Evolutionary conservation across 805 yeast genomes (phyloP), one percentile per base, ranked within the genome.

Genomic region (Metschnikowia reukaufii): DNA sequence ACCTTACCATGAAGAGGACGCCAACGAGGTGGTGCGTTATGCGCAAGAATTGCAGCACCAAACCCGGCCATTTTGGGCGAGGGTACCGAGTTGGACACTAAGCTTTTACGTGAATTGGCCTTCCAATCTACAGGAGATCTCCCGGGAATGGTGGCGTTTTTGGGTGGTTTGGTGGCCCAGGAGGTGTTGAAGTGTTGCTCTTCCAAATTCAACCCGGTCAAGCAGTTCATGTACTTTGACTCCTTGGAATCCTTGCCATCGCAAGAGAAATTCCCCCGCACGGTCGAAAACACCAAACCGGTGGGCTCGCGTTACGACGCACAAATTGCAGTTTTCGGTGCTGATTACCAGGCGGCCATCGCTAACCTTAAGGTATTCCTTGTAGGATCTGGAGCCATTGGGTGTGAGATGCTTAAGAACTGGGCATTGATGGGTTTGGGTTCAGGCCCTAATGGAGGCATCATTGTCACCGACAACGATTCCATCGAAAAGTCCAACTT

Each of bases 391-490:
- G 99, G 99, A 64, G 99, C 99, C 16, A 94, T 94, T 73, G 99
- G 99, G 33, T 94, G 99, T 73, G 99, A 94, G 71, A 92, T 94
- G 91, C 76, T 94, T 61, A 94, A 94, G 70, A 91, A 89, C 63
- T 94, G 98, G 98, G 97, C 99, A 4, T 78, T 94, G 79, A 78
- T 91, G 81, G 99, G 99, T 37, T 72, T 94, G 44, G 98, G 96
- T 30, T 78, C 96, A 19, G 98, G 98, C 35, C 88, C 91, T 33
- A 67, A 86, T 3, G 99, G 99, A 59, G 78, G 81, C 58, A 87
- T 94, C 50, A 69, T 72, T 44, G 84, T 94, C 39, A 94, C 99
- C 20, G 99, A 92, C 68, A 94, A 84, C 64, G 99, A 94, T 64
- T 81, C 94, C 5, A 94, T 94, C 62, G 99, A 94, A 68, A 89